Evolutionary conservation across 345 rosid genomes (phyloP).

Genomic region (Ailanthus altissimus): DNA sequence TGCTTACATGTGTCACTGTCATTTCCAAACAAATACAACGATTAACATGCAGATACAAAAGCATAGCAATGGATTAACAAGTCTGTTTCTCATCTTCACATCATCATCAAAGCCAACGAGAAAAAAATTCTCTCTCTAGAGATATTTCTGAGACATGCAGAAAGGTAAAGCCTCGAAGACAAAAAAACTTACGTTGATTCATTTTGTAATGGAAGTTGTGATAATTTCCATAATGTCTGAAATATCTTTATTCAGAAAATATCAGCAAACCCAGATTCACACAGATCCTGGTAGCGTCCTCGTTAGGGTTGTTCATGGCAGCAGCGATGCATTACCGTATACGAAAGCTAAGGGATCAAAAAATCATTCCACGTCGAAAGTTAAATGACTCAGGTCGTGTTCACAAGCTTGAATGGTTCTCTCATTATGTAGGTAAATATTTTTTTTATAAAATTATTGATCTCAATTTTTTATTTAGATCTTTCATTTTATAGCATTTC

Average conservation of each 20-base stretch:
- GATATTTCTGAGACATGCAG: constrained; percentile 46
- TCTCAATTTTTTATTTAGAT: background rate
- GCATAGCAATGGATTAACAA: constrained; percentile 23
- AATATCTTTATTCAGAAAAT: constrained; percentile 33
- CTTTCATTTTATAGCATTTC: background rate
- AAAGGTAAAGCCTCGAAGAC: constrained; percentile 35
- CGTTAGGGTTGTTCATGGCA: constrained; percentile 65
- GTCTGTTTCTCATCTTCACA: constrained; percentile 15
- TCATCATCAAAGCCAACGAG: constrained; percentile 1
- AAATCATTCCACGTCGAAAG: constrained; percentile 61
- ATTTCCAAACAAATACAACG: constrained; percentile 33
- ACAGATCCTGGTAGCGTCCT: constrained; percentile 64
- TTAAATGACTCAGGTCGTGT: constrained; percentile 41
- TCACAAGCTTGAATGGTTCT: constrained; percentile 72
- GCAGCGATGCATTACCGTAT: constrained; percentile 59
- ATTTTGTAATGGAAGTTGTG: background rate
- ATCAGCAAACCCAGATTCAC: constrained; percentile 48
- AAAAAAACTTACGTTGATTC: background rate
- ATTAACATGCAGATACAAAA: constrained; percentile 30
- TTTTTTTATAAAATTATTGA: background rate
- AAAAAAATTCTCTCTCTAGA: constrained; percentile 17
- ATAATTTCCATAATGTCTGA: background rate
- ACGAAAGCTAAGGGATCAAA: constrained; percentile 50
- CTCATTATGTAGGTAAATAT: constrained; percentile 81
- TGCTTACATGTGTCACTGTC: constrained; percentile 16